phyloP scores from a whole-genome alignment of 306 rosid genomes.

The Dryas alaskensis region DNA sequence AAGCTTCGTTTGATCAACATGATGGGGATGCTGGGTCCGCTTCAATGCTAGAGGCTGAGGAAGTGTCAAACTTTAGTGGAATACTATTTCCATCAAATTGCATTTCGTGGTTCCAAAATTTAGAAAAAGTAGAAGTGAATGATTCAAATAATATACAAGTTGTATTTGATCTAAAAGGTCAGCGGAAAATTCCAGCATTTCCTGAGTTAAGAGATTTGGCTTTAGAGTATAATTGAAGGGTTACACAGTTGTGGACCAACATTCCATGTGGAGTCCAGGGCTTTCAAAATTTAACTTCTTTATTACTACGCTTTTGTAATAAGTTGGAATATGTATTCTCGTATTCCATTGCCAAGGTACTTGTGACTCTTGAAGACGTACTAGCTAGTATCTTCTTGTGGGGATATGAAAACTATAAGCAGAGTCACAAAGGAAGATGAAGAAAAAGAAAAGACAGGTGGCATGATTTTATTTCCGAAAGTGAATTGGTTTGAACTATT shows the following conservation, averaged over 20 bases:
- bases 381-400: accelerated
- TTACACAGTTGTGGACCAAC: neutral
- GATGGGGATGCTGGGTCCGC: no score
- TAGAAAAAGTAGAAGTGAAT: no score
- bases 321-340: neutral
- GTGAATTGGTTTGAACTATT: accelerated
- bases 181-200: no score
- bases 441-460: neutral
- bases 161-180: no score
- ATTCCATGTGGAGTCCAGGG: neutral
- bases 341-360: neutral
- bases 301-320: accelerated
- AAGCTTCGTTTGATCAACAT: no score
- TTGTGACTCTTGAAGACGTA: neutral
- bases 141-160: no score
- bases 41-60: no score
- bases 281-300: neutral
- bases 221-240: no score
- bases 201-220: no score
- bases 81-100: no score
- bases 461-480: neutral
- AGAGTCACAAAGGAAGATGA: neutral
- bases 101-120: no score
- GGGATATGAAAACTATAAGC: neutral
- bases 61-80: no score